A percentile compares a stretch with the other conserved stretches of the same genome.
Conservation (phyloP, 257 asterid genomes). For the Lantana camara region DNA sequence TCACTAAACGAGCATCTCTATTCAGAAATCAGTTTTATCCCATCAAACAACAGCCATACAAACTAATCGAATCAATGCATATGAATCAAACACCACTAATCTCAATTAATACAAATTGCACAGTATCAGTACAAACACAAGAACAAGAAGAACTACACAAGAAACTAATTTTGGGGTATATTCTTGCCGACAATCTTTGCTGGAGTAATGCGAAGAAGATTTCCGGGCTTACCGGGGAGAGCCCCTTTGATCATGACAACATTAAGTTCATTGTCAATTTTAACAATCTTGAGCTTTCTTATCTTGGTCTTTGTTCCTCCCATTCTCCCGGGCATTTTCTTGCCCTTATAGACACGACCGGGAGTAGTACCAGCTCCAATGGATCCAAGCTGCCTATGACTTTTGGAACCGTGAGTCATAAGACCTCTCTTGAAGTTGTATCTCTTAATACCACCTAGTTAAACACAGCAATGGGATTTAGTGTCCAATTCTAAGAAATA, state of each 20-base stretch:
- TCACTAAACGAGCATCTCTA: not conserved
- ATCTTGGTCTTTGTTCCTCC: conserved; percentile 86
- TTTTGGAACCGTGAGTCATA: conserved; percentile 95
- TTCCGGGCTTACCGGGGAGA: conserved; percentile 97
- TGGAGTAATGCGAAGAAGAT: conserved; percentile 88
- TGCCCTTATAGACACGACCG: conserved; percentile 88
- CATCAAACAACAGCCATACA: not conserved
- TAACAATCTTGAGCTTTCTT: conserved; percentile 73
- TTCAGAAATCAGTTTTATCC: not conserved
- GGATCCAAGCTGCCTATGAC: conserved; percentile 89
- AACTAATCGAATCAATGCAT: not conserved
- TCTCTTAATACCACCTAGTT: conserved; percentile 96
- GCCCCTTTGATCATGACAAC: conserved; percentile 90
- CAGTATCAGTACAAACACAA: not conserved
- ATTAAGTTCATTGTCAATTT: conserved; percentile 80
- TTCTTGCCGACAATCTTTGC: conserved; percentile 93
- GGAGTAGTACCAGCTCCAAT: conserved; percentile 99
- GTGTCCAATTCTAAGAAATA: not conserved
- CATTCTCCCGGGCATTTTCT: conserved; percentile 99
- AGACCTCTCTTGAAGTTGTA: conserved; percentile 89
- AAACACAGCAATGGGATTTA: conserved; percentile 18
- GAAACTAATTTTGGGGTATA: conserved; percentile 33
- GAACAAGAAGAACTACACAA: not conserved
- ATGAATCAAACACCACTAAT: not conserved
- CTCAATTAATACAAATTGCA: not conserved